Evolutionary conservation across 2,329 filamentous ascomycete genomes (phyloP).

Genomic region (Trichoderma lentiforme): DNA sequence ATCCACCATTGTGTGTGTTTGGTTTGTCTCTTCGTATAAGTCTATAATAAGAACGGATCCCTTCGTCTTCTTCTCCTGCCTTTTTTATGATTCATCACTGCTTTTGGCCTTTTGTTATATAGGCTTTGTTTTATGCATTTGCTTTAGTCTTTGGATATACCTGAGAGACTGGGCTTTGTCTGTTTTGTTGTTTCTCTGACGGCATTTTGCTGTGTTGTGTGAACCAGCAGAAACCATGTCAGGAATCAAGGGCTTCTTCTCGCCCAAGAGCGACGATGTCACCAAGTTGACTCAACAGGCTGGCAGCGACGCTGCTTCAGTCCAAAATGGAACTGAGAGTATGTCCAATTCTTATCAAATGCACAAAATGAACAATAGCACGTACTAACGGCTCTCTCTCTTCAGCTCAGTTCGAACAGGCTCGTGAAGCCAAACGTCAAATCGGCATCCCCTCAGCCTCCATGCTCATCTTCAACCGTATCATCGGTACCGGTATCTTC

Average conservation of each 20-base stretch:
- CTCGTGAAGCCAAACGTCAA: conserved; percentile 49
- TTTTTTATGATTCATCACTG: neutral
- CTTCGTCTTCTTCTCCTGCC: neutral
- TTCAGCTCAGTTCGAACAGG: conserved; percentile 35
- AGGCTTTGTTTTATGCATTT: neutral
- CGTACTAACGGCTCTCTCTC: neutral
- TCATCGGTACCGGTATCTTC: conserved; percentile 66
- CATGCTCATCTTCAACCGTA: conserved; percentile 62
- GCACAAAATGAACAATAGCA: neutral
- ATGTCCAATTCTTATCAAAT: neutral
- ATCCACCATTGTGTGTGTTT: neutral
- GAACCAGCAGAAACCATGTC: neutral
- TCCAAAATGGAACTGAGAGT: conserved; percentile 11
- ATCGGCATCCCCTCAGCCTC: conserved; percentile 54
- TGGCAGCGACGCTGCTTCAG: conserved; percentile 10
- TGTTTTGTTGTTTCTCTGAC: neutral
- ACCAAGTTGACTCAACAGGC: neutral
- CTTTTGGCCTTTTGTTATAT: neutral
- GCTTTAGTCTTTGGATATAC: neutral
- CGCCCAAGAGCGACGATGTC: neutral
- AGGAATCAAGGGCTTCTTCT: neutral
- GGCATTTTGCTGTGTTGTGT: neutral
- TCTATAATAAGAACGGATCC: neutral
- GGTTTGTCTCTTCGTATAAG: neutral
- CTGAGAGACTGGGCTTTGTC: neutral